Evolutionary conservation across 345 rosid species (phyloP), one percentile per base, ranked within the genome.

Genomic region (Lepidium didymum): DNA sequence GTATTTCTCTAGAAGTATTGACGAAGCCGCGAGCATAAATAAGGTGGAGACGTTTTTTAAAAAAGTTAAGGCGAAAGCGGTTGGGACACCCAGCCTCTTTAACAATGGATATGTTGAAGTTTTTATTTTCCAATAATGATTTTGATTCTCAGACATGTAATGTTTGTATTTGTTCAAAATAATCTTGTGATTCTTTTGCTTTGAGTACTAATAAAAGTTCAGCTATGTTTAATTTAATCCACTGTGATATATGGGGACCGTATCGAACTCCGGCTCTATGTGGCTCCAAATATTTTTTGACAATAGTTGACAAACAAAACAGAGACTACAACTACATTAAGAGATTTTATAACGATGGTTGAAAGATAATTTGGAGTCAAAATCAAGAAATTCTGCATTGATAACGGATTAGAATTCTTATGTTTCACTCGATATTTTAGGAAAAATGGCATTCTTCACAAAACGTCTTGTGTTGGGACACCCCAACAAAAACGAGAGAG

Each of bases 191-290:
- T 7, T 3, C 11, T 7, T 44, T 44, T 16, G 11, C 23, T 16
- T 44, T 44, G 6, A 44, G 50, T 2, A 12, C 1, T 1, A 16
- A 44, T 44, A 44, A 44, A 8, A 16, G 3, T 8, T 8, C 3
- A 0, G 1, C 0, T 0, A 7, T 6, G 13, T 41, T 41, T 41
- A 16, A 13, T 1, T 2, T 13, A 2, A 7, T 41, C 2, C 16
- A 41, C n/a, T 41, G 45, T 5, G 45, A 41, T 6, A 5, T 13
- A 1, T 41, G 45, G 45, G 16, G 45, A 5, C 16, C 16, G 1
- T 41, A 41, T 13, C 5, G 19, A 5, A 44, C 50, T 3, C 16
- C 23, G 0, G 3, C 11, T 0, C 0, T 44, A 3, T 44, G 10
- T 16, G 23, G 50, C 1, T 44, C 50, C 1, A 8, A 8, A 3